Percentiles rank a stretch among this genome's conserved stretches.
These are phyloP conservation scores for Penicillium sp. DNA, from an alignment of 2,329 filamentous ascomycete species.

Conservation along the genomic window DNA sequence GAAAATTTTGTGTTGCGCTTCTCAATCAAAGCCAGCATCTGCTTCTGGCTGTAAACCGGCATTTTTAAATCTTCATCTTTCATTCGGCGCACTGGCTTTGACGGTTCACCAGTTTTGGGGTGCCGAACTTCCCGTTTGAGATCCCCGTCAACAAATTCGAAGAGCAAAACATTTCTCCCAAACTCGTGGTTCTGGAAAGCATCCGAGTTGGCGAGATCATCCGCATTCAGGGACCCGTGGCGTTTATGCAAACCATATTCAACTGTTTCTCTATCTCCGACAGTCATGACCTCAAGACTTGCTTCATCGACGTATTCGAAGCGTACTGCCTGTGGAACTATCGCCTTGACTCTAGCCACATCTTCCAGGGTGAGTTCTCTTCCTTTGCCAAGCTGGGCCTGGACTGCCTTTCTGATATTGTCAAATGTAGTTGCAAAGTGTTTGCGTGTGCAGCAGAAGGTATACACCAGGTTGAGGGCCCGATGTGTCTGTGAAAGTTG, in stretches of 20 bases:
- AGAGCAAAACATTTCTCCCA: conserved; percentile 73
- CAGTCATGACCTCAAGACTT: conserved; percentile 78
- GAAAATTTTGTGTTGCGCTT: conserved; percentile 85
- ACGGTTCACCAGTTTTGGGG: conserved; percentile 73
- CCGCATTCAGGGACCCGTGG: conserved; percentile 39
- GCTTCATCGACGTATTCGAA: conserved; percentile 87
- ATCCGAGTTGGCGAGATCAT: conserved; percentile 24
- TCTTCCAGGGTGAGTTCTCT: conserved; percentile 73
- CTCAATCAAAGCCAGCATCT: conserved; percentile 86
- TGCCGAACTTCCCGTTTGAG: conserved; percentile 77
- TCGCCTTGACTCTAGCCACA: conserved; percentile 77
- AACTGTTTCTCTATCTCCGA: conserved; percentile 59
- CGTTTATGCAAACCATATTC: conserved; percentile 62
- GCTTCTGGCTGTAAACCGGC: conserved; percentile 90
- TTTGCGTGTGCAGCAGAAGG: conserved; percentile 91
- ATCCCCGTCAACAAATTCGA: conserved; percentile 92
- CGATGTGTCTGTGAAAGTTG: conserved; percentile 75
- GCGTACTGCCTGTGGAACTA: conserved; percentile 77
- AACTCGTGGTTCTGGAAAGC: conserved; percentile 45
- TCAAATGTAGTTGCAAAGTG: conserved; percentile 91
- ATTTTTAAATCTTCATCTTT: conserved; percentile 82
- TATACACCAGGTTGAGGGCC: conserved; percentile 90
- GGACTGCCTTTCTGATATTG: conserved; percentile 81
- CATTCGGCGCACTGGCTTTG: conserved; percentile 68
- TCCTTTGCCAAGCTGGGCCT: conserved; percentile 70